phyloP scores from a whole-genome alignment of 225 moss, liverwort and hornwort species.

The Climacium dendroides region DNA sequence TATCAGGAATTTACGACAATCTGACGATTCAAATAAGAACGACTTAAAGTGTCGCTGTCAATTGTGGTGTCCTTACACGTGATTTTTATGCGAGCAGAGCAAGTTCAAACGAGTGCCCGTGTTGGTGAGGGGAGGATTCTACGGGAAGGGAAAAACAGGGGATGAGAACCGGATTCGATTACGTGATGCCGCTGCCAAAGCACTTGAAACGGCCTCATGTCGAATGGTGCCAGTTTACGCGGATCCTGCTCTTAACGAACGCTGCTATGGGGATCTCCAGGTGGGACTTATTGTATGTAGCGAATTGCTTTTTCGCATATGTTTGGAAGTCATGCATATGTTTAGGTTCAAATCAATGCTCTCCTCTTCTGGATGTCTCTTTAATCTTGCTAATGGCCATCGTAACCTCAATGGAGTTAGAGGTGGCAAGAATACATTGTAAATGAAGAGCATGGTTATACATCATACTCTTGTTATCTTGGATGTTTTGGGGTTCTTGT shows the following conservation, averaged over 20 bases:
- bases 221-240: constrained; percentile 91
- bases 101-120: constrained; percentile 80
- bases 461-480: not conserved
- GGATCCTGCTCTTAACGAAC: constrained; percentile 90
- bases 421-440: not conserved
- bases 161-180: constrained; percentile 78
- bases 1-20: not conserved
- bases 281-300: not conserved
- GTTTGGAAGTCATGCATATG: not conserved
- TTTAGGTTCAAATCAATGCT: not conserved
- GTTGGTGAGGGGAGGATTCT: constrained; percentile 76
- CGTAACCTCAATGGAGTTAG: not conserved
- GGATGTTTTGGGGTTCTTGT: not conserved
- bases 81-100: constrained; percentile 27
- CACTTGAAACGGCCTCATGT: constrained; percentile 85
- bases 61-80: not conserved
- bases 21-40: not conserved
- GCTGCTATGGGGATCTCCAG: constrained; percentile 95
- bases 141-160: constrained; percentile 81
- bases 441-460: not conserved
- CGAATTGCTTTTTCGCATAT: not conserved
- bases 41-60: too few relatives aligned
- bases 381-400: not conserved
- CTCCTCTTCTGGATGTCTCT: not conserved
- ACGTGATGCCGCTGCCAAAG: constrained; percentile 94